A percentile compares a stretch with the other conserved stretches of the same genome.
phyloP scores from a whole-genome alignment of 2,329 filamentous ascomycete species.

The Aspergillus ochraceoroseus region DNA sequence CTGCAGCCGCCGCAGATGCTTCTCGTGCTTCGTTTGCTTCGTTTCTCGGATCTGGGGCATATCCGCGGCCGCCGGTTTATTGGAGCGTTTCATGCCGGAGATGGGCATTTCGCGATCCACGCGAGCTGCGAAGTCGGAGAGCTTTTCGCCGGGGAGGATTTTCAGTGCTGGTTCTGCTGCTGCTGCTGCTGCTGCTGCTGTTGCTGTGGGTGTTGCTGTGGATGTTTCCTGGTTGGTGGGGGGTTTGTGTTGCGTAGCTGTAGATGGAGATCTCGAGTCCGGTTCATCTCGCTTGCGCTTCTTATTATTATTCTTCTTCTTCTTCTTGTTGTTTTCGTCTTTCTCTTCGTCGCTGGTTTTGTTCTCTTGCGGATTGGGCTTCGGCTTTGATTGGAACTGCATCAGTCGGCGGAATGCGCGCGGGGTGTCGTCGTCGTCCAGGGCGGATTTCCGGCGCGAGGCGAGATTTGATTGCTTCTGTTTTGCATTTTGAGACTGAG shows the following conservation, averaged over 20 bases:
- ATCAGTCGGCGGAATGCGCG: slow-evolving; percentile 83
- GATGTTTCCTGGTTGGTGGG: background rate
- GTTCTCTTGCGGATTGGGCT: background rate
- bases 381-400: slow-evolving; percentile 60
- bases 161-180: slow-evolving; percentile 44
- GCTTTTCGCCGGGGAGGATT: slow-evolving; percentile 76
- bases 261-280: too few relatives aligned
- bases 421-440: slow-evolving; percentile 77
- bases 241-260: background rate
- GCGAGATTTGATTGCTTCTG: slow-evolving; percentile 20
- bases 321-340: slow-evolving; percentile 34
- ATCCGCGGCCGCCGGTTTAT: slow-evolving; percentile 22
- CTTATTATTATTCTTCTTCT: slow-evolving; percentile 39
- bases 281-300: slow-evolving; percentile 46
- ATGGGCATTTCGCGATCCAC: slow-evolving; percentile 83
- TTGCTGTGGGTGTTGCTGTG: background rate
- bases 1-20: slow-evolving; percentile 62
- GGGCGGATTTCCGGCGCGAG: slow-evolving; percentile 30
- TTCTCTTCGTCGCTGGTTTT: slow-evolving; percentile 32
- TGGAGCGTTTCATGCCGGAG: slow-evolving; percentile 61
- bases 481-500: too few relatives aligned
- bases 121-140: slow-evolving; percentile 74
- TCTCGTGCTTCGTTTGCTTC: slow-evolving; percentile 74
- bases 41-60: slow-evolving; percentile 46
- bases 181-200: slow-evolving; percentile 3